Percentiles rank a stretch among this genome's conserved stretches.
phyloP scores from a whole-genome alignment of 306 rosid species.

The Cicer arietinum region DNA sequence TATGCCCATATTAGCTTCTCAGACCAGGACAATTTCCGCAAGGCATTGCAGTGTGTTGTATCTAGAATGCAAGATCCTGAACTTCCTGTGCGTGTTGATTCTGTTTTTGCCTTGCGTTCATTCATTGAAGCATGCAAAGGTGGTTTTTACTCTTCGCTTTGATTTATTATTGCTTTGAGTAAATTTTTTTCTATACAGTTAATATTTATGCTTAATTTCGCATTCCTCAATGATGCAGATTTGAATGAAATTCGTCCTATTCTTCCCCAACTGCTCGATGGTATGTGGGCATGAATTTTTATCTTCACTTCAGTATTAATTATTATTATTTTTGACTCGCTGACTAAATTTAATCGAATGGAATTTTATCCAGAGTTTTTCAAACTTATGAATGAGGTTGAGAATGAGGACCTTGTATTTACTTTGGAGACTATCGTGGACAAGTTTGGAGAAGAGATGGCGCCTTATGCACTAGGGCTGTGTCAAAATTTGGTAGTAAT shows the following conservation, averaged over 20 bases:
- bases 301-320: constrained; percentile 9
- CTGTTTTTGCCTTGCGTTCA: constrained; percentile 95
- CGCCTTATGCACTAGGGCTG: constrained; percentile 95
- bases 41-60: constrained; percentile 90
- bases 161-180: not conserved
- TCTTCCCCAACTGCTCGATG: constrained; percentile 96
- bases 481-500: constrained; percentile 86
- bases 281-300: constrained; percentile 51
- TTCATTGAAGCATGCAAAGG: constrained; percentile 98
- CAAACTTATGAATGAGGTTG: constrained; percentile 98
- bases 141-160: constrained; percentile 18
- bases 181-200: not conserved
- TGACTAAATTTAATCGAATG: constrained; percentile 26
- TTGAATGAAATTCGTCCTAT: constrained; percentile 94
- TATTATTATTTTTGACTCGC: constrained; percentile 35
- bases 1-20: constrained; percentile 87
- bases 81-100: constrained; percentile 98
- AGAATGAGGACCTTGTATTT: constrained; percentile 96
- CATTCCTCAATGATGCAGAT: constrained; percentile 58
- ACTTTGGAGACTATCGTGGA: constrained; percentile 98
- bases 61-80: constrained; percentile 90
- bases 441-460: constrained; percentile 99
- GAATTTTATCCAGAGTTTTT: constrained; percentile 69
- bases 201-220: not conserved
- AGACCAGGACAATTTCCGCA: constrained; percentile 82